Evolutionary conservation across 306 rosid genomes (phyloP), one percentile per base, ranked within the genome.

Genomic region (Malus sieversii): DNA sequence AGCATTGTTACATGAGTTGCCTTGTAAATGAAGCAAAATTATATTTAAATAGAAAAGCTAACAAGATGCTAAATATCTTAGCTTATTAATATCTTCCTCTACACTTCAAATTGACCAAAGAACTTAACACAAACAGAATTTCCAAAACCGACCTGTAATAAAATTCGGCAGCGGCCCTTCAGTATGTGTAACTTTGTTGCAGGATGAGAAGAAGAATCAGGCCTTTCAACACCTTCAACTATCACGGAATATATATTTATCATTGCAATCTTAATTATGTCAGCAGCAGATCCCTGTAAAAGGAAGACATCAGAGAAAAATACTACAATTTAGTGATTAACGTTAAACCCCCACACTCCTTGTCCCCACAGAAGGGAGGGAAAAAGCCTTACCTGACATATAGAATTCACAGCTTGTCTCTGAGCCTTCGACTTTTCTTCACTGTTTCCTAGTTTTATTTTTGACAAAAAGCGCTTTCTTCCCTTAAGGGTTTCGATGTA

Each of bases 401-500:
- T 84, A 73, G 98, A 94, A 84, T 94, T 94, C 63, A 94, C 98
- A 84, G 97, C 96, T 86, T 91, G 98, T 80, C 98, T 89, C 85
- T 94, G 93, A 62, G 98, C 98, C 84, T 78, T 95, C 19, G 92
- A 86, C 80, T 88, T 92, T 86, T 95, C 98, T 75, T 83, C 79
- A 73, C 82, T 78, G 78, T 77, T 87, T 62, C 97, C 92, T 63
- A 87, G 80, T 80, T 95, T 92, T 78, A 95, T 95, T 88, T 90
- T 95, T 75, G 97, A 83, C 85, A 95, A 85, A 85, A 88, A 95
- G n/a, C 97, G 88, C 62, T 89, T 92, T 78, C 98, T 86, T 66
- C 98, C 97, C 78, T 84, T 84, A 4, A 95, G 88, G 73, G 98
- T 95, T 82, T 86, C 79, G 75, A 92, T 90, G 71, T 86, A 89